A percentile compares a stretch with the other conserved stretches of the same genome.
phyloP scores from a whole-genome alignment of 768 basidiomycete genomes.

The Mycena maculata region DNA sequence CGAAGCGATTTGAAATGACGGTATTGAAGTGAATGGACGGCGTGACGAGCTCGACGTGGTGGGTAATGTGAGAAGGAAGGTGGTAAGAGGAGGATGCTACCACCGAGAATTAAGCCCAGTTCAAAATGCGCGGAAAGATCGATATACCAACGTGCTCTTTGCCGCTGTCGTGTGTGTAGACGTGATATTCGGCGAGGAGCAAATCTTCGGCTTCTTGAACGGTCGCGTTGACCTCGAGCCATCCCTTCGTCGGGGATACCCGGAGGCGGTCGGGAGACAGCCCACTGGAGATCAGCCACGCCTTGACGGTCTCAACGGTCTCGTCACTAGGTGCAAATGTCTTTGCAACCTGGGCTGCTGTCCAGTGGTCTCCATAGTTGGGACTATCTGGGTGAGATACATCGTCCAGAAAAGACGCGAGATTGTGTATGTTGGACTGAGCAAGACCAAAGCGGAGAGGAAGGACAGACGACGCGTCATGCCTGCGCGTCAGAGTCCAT shows the following conservation, averaged over 20 bases:
- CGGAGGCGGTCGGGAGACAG: conserved; percentile 51
- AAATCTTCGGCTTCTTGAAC: conserved; percentile 55
- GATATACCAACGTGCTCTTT: conserved; percentile 53
- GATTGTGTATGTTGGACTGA: conserved; percentile 51
- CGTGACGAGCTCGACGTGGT: conserved; percentile 53
- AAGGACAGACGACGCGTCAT: conserved; percentile 48
- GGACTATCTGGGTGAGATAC: conserved; percentile 64
- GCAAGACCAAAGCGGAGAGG: conserved; percentile 62
- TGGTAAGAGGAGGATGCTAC: conserved; percentile 38
- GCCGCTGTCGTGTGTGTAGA: conserved; percentile 53
- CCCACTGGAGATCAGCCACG: conserved; percentile 58
- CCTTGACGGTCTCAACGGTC: conserved; percentile 52
- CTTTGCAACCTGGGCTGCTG: conserved; percentile 53
- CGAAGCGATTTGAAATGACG: conserved; percentile 40
- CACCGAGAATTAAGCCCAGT: not conserved
- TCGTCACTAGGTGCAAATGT: conserved; percentile 59
- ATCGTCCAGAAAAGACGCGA: conserved; percentile 58
- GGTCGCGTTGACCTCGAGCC: conserved; percentile 53
- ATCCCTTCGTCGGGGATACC: conserved; percentile 52
- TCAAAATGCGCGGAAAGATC: not conserved
- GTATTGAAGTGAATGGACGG: conserved; percentile 53
- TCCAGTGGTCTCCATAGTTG: conserved; percentile 63
- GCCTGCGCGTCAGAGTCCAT: conserved; percentile 53
- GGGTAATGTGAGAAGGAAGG: conserved; percentile 49
- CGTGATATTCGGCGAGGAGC: conserved; percentile 55